Evolutionary conservation across 306 rosid species (phyloP).

Genomic region (Nissolia schottii): DNA sequence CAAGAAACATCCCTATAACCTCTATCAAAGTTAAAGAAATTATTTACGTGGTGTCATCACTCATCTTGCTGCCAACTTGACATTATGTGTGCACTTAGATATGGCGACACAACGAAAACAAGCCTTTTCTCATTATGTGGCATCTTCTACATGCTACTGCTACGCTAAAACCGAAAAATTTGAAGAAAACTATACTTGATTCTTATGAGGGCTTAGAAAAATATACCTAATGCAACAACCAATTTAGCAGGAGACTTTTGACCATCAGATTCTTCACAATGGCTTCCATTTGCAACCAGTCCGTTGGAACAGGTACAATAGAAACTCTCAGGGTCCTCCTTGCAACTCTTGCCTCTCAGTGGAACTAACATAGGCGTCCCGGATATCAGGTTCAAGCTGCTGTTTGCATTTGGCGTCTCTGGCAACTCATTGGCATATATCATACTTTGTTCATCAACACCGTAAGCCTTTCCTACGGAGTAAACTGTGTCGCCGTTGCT

Average conservation of each 20-base stretch:
- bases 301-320: conserved; percentile 35
- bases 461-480: conserved; percentile 37
- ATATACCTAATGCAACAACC: conserved; percentile 34
- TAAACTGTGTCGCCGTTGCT: conserved; percentile 15
- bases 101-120: background rate
- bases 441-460: conserved; percentile 32
- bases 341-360: conserved; percentile 33
- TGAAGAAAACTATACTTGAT: background rate
- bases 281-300: conserved; percentile 12
- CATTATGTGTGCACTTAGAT: background rate
- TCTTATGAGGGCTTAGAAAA: conserved; percentile 4
- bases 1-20: background rate
- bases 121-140: background rate
- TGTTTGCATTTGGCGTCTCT: background rate
- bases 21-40: background rate
- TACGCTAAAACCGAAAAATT: background rate
- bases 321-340: conserved; percentile 29
- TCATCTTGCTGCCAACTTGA: background rate
- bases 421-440: conserved; percentile 38
- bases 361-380: conserved; percentile 46
- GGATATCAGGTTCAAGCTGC: background rate
- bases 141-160: background rate
- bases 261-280: conserved; percentile 7
- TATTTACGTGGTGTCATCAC: background rate
- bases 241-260: conserved; percentile 22